These are phyloP conservation scores for Kluyveromyces sp. DNA, from an alignment of 1,139 yeast genomes.

Conservation along the genomic window DNA sequence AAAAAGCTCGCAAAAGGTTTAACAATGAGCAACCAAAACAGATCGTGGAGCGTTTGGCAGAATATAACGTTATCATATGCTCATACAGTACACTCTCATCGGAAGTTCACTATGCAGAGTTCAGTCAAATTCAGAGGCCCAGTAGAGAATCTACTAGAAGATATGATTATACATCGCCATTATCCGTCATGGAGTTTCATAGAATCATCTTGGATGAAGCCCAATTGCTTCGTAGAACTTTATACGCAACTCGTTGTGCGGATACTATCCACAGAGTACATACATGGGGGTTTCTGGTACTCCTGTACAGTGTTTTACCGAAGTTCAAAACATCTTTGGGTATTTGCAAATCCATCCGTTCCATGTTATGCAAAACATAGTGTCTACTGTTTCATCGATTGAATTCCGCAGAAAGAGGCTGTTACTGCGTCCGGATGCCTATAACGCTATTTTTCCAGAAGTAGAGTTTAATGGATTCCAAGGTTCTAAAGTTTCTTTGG, in stretches of 20 bases:
- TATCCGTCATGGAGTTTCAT: slow-evolving; percentile 82
- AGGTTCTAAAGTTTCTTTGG: slow-evolving; percentile 11
- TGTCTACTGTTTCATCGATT: background rate
- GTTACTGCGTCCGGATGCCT: background rate
- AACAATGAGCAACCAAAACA: slow-evolving; percentile 33
- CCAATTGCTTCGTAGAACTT: slow-evolving; percentile 77
- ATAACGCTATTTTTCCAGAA: background rate
- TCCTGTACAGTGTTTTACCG: slow-evolving; percentile 62
- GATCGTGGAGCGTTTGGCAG: slow-evolving; percentile 31
- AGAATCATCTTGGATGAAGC: slow-evolving; percentile 88
- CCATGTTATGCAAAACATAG: slow-evolving; percentile 18
- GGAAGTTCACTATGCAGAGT: slow-evolving; percentile 78
- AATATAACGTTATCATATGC: slow-evolving; percentile 74
- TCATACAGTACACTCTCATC: slow-evolving; percentile 62
- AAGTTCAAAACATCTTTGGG: slow-evolving; percentile 60
- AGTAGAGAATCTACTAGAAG: slow-evolving; percentile 34
- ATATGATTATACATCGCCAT: slow-evolving; percentile 66
- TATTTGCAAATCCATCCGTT: slow-evolving; percentile 68
- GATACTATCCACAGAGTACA: slow-evolving; percentile 74
- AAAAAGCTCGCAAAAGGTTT: slow-evolving; percentile 32
- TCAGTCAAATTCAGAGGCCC: slow-evolving; percentile 51
- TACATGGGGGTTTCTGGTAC: slow-evolving; percentile 97
- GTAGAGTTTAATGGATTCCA: background rate
- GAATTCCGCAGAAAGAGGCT: background rate
- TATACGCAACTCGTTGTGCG: slow-evolving; percentile 74